Conservation (phyloP, 2,329 filamentous ascomycete genomes). For the Talaromyces sp. region DNA sequence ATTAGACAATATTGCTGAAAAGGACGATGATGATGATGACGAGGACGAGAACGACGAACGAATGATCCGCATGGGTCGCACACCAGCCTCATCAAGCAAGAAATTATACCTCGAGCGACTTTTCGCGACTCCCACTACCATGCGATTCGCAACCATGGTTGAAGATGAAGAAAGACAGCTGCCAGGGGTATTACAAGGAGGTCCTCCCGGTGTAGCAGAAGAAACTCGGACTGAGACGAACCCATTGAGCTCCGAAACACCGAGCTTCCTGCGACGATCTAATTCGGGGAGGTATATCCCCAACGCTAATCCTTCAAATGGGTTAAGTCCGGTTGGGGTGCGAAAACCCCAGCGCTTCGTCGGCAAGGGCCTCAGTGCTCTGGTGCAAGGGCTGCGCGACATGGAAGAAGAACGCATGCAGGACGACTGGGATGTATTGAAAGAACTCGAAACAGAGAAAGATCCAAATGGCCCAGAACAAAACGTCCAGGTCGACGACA, state of each 20-base stretch:
- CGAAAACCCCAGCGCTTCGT: slow-evolving; percentile 32
- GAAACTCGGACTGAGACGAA: slow-evolving; percentile 10
- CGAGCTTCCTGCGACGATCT: slow-evolving; percentile 35
- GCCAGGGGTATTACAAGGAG: slow-evolving; percentile 4
- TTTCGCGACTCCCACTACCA: slow-evolving; percentile 43
- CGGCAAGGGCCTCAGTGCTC: slow-evolving; percentile 34
- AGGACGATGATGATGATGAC: slow-evolving; percentile 2
- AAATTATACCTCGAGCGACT: slow-evolving; percentile 42
- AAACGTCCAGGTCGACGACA: slow-evolving; percentile 32
- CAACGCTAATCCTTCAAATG: slow-evolving; percentile 12
- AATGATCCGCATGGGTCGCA: slow-evolving; percentile 22
- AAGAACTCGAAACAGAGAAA: slow-evolving; percentile 41
- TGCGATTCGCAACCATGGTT: slow-evolving; percentile 38
- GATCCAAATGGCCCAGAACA: slow-evolving; percentile 17
- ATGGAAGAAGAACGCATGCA: slow-evolving; percentile 39
- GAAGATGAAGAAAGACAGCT: slow-evolving; percentile 23
- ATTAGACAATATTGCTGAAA: slow-evolving; percentile 8
- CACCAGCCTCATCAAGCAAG: slow-evolving; percentile 41
- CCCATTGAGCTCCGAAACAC: slow-evolving; percentile 29
- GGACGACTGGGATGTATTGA: slow-evolving; percentile 40
- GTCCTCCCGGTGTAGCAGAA: background rate
- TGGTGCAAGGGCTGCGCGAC: slow-evolving; percentile 36
- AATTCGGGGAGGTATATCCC: slow-evolving; percentile 27
- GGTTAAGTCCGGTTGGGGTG: slow-evolving; percentile 34
- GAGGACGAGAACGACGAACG: slow-evolving; percentile 12